Conservation (phyloP, 2,329 filamentous ascomycete genomes). For the Coniochaeta ligniaria region DNA sequence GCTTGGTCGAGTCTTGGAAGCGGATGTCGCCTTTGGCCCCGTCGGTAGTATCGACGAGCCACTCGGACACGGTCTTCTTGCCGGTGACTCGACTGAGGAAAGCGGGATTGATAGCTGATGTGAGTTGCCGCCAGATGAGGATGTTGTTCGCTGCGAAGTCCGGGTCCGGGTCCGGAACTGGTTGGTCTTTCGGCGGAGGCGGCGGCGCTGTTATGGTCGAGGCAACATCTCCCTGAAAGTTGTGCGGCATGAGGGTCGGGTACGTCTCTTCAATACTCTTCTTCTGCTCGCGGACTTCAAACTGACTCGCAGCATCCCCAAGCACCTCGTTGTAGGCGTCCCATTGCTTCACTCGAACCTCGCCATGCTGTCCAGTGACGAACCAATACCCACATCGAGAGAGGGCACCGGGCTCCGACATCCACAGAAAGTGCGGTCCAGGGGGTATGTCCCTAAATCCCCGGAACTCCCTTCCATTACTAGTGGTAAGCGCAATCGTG, state of each 20-base stretch:
- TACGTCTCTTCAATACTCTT: constrained; percentile 31
- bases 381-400: constrained; percentile 55
- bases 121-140: constrained; percentile 45
- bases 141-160: constrained; percentile 18
- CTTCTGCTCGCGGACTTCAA: constrained; percentile 38
- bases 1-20: constrained; percentile 5
- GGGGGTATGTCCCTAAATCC: constrained; percentile 48
- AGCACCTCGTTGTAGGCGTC: constrained; percentile 49
- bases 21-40: constrained; percentile 33
- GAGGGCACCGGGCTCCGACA: constrained; percentile 37
- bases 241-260: constrained; percentile 36
- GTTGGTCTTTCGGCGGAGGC: not conserved
- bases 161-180: constrained; percentile 12
- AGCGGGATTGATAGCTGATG: constrained; percentile 34
- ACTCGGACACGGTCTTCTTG: constrained; percentile 28
- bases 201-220: constrained; percentile 1
- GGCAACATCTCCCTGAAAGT: constrained; percentile 21
- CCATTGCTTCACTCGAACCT: constrained; percentile 45
- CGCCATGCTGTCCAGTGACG: constrained; percentile 24
- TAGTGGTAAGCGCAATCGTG: constrained; percentile 36
- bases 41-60: constrained; percentile 48
- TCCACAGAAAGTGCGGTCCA: constrained; percentile 55
- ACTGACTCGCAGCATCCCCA: constrained; percentile 33
- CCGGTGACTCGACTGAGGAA: constrained; percentile 42
- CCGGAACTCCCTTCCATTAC: constrained; percentile 27